phyloP scores from a whole-genome alignment of 2,329 filamentous ascomycete species.

The Stagonosporopsis rhizophila region DNA sequence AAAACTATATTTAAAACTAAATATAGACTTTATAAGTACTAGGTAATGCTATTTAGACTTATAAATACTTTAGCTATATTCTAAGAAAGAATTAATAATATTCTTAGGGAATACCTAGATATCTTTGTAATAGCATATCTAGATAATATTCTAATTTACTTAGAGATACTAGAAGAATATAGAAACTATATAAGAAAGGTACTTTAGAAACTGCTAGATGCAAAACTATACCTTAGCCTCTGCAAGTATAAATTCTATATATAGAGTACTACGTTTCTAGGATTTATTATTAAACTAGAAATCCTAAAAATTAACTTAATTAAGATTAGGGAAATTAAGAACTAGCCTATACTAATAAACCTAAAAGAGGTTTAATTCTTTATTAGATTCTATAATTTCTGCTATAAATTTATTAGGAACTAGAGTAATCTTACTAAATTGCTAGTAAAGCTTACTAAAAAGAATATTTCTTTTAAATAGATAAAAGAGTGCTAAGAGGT shows the following conservation, averaged over 20 bases:
- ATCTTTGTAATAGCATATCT: background rate
- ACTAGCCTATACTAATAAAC: background rate
- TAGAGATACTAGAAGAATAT: background rate
- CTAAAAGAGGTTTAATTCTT: conserved; percentile 1
- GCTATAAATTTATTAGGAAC: background rate
- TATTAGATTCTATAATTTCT: conserved; percentile 7
- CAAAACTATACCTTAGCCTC: background rate
- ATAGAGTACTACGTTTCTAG: background rate
- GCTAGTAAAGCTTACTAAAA: background rate
- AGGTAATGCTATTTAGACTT: background rate
- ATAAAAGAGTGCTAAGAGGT: background rate
- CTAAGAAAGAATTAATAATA: background rate
- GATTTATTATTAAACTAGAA: background rate
- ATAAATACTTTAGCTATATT: background rate
- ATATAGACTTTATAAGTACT: background rate
- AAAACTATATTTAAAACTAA: background rate
- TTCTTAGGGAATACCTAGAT: background rate
- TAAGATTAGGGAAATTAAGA: background rate
- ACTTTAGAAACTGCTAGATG: background rate
- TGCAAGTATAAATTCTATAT: conserved; percentile 1
- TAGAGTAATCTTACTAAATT: background rate
- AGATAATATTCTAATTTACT: background rate
- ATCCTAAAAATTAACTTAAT: background rate
- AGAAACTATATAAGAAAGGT: background rate
- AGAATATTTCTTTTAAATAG: background rate